Percentiles rank a stretch among this genome's conserved stretches.
These are phyloP conservation scores for Nicotiana knightiana DNA, from an alignment of 257 asterid species.

Conservation along the genomic window DNA sequence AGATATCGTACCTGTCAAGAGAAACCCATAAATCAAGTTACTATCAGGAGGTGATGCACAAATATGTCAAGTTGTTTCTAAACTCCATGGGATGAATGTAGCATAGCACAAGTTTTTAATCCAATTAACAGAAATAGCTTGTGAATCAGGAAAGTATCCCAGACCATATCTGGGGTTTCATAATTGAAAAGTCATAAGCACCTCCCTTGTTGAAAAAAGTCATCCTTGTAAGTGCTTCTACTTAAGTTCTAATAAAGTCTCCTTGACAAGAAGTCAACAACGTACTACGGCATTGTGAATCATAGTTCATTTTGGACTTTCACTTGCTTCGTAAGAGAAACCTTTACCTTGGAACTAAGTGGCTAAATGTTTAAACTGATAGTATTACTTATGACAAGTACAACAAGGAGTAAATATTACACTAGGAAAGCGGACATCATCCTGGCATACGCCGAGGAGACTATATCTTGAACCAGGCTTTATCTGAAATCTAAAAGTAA, in stretches of 20 bases:
- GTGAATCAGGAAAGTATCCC: neutral
- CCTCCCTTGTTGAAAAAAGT: neutral
- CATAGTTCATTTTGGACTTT: neutral
- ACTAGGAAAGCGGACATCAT: neutral
- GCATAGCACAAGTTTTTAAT: neutral
- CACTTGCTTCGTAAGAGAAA: neutral
- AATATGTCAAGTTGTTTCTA: neutral
- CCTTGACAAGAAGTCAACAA: neutral
- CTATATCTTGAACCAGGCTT: neutral
- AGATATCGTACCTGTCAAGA: conserved; percentile 70
- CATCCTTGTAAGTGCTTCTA: neutral
- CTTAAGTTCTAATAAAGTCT: neutral
- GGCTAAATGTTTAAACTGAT: neutral
- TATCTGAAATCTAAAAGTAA: neutral
- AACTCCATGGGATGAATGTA: neutral
- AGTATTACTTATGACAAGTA: neutral
- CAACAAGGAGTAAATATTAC: neutral
- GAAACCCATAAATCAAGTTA: conserved; percentile 3
- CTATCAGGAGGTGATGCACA: neutral
- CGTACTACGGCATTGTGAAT: neutral
- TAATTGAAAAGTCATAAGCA: neutral
- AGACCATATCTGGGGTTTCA: neutral
- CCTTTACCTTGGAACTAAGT: conserved; percentile 1
- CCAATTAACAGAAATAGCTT: neutral
- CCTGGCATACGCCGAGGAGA: neutral